These are phyloP conservation scores for Rehmannia glutinosa DNA, from an alignment of 257 asterid genomes.

Conservation along the genomic window DNA sequence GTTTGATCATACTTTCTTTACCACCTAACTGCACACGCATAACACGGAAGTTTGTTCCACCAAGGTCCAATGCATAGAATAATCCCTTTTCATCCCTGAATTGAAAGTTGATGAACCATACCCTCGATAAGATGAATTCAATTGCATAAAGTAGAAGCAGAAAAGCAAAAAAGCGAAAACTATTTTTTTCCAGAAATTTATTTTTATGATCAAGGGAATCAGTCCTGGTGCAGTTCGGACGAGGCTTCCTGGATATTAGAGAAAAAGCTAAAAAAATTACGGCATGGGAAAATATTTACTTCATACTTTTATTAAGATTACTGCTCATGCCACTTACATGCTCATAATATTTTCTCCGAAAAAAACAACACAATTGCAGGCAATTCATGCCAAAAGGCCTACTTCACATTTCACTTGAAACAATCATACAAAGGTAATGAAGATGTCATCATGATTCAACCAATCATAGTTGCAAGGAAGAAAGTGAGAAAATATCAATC, in stretches of 20 bases:
- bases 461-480: background rate
- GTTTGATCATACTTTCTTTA: slow-evolving; percentile 40
- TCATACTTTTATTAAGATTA: too few relatives aligned
- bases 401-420: background rate
- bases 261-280: too few relatives aligned
- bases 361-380: background rate
- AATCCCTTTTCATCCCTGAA: slow-evolving; percentile 67
- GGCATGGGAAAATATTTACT: too few relatives aligned
- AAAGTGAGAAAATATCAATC: background rate
- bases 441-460: background rate
- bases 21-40: slow-evolving; percentile 77
- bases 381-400: background rate
- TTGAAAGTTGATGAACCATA: slow-evolving; percentile 15
- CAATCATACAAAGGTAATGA: background rate
- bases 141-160: background rate
- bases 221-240: background rate
- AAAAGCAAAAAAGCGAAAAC: background rate
- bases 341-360: background rate
- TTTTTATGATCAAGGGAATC: background rate
- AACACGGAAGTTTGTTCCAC: slow-evolving; percentile 92
- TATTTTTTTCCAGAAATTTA: background rate
- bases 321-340: background rate
- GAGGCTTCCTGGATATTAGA: too few relatives aligned
- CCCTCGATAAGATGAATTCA: background rate
- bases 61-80: slow-evolving; percentile 88